These are phyloP conservation scores for Monilinia polystroma DNA, from an alignment of 2,329 filamentous ascomycete species.

Conservation along the genomic window DNA sequence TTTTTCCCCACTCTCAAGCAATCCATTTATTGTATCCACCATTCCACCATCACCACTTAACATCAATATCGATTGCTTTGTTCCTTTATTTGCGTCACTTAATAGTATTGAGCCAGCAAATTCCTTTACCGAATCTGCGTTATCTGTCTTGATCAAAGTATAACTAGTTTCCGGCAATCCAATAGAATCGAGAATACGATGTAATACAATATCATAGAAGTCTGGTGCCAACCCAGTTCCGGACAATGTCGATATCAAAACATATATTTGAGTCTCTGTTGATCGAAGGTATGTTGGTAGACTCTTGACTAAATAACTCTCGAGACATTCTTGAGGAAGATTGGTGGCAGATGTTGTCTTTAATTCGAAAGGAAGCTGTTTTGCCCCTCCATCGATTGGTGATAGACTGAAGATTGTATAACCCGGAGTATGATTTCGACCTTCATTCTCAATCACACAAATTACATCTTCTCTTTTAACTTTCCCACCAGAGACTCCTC, in stretches of 20 bases:
- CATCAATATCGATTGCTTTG: conserved; percentile 65
- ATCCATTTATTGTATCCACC: conserved; percentile 75
- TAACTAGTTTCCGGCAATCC: conserved; percentile 46
- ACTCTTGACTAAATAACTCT: conserved; percentile 41
- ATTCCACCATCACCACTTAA: conserved; percentile 87
- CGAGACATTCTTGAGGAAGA: conserved; percentile 44
- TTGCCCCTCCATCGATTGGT: conserved; percentile 27
- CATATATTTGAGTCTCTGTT: conserved; percentile 46
- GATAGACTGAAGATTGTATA: conserved; percentile 45
- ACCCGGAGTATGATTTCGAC: conserved; percentile 19
- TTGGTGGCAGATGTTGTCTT: conserved; percentile 38
- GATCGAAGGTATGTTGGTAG: conserved; percentile 44
- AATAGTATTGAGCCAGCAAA: conserved; percentile 56
- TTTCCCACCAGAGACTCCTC: conserved; percentile 14
- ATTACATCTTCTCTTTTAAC: conserved; percentile 41
- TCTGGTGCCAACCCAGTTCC: conserved; percentile 57
- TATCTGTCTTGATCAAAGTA: conserved; percentile 61
- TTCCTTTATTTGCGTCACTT: conserved; percentile 48
- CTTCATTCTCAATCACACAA: conserved; percentile 32
- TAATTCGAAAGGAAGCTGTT: conserved; percentile 34
- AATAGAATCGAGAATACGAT: conserved; percentile 53
- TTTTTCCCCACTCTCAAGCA: conserved; percentile 41
- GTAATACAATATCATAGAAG: conserved; percentile 57
- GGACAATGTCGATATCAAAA: conserved; percentile 67
- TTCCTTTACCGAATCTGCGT: conserved; percentile 60